These are phyloP conservation scores for Chamaecrista fasciculata DNA, from an alignment of 306 rosid genomes.

Conservation along the genomic window DNA sequence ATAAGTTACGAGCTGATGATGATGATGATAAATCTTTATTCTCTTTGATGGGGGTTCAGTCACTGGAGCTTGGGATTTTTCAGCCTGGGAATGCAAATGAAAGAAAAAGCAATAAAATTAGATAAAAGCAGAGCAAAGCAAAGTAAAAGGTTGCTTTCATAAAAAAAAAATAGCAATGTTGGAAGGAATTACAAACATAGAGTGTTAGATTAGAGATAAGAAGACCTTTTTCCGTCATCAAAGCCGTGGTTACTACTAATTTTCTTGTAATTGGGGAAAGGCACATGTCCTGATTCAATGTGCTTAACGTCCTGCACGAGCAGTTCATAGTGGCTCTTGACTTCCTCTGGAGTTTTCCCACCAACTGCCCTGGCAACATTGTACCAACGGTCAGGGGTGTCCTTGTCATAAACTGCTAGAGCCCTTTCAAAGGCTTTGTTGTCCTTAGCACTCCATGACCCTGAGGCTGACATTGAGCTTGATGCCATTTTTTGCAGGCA, in stretches of 20 bases:
- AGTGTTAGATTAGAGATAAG: too few species aligned
- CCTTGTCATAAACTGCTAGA: constrained; percentile 58
- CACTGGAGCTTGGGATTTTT: constrained; percentile 46
- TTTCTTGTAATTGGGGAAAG: constrained; percentile 53
- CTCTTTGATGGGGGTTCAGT: constrained; percentile 15
- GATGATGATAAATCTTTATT: constrained; percentile 16
- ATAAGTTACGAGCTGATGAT: background rate
- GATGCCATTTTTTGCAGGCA: constrained; percentile 42
- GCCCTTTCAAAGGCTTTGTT: constrained; percentile 73
- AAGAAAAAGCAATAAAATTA: background rate
- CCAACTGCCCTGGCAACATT: constrained; percentile 68
- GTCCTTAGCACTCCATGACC: constrained; percentile 61
- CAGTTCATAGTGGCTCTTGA: constrained; percentile 54
- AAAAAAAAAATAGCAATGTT: background rate
- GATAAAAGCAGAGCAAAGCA: background rate
- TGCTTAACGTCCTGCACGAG: constrained; percentile 58
- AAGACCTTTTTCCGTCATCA: constrained; percentile 47
- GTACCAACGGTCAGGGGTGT: constrained; percentile 71
- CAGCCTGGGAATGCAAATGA: constrained; percentile 42
- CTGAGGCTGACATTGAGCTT: constrained; percentile 48
- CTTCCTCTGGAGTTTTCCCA: constrained; percentile 61
- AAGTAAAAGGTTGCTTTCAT: background rate
- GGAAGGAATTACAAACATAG: too few species aligned
- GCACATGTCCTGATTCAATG: constrained; percentile 58
- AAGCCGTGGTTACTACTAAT: constrained; percentile 26